phyloP scores from a whole-genome alignment of 495 filamentous ascomycete genomes.

The Podospora australis region DNA sequence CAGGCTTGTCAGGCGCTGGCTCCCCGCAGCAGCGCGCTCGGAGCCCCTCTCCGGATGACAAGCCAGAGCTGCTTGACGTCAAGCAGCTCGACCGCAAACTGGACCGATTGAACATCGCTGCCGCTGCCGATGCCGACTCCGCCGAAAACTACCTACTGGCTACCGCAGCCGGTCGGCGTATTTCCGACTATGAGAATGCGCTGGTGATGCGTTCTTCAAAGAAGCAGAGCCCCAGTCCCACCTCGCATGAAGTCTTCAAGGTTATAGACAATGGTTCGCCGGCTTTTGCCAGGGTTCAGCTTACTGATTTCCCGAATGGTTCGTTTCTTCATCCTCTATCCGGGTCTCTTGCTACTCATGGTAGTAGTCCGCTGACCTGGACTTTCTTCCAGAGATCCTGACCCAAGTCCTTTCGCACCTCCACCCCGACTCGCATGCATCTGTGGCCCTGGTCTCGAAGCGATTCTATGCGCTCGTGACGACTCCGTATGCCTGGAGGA shows the following conservation, averaged over 20 bases:
- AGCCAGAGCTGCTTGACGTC: constrained; percentile 21
- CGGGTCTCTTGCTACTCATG: background rate
- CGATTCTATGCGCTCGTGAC: constrained; percentile 79
- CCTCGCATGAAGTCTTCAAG: constrained; percentile 54
- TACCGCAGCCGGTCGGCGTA: constrained; percentile 49
- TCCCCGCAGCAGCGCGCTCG: constrained; percentile 21
- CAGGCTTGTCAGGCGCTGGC: constrained; percentile 28
- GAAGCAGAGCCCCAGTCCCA: constrained; percentile 41
- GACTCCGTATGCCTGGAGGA: constrained; percentile 83
- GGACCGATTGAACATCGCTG: constrained; percentile 36
- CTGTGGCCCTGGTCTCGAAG: constrained; percentile 74
- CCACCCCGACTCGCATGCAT: constrained; percentile 66
- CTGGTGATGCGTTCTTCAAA: constrained; percentile 32
- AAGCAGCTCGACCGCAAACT: constrained; percentile 32
- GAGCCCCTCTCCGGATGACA: constrained; percentile 24
- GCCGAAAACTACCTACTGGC: background rate
- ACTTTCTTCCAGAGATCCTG: constrained; percentile 61
- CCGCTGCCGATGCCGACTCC: constrained; percentile 4
- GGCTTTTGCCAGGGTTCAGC: constrained; percentile 38
- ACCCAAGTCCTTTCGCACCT: constrained; percentile 90
- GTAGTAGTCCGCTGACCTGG: constrained; percentile 17
- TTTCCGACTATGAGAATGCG: constrained; percentile 68
- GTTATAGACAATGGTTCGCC: constrained; percentile 49
- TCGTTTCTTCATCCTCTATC: constrained; percentile 21
- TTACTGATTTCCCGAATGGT: constrained; percentile 80